Evolutionary conservation across 305 asterid genomes (phyloP), one percentile per base, ranked within the genome.

Genomic region (Rubia tinctorum): DNA sequence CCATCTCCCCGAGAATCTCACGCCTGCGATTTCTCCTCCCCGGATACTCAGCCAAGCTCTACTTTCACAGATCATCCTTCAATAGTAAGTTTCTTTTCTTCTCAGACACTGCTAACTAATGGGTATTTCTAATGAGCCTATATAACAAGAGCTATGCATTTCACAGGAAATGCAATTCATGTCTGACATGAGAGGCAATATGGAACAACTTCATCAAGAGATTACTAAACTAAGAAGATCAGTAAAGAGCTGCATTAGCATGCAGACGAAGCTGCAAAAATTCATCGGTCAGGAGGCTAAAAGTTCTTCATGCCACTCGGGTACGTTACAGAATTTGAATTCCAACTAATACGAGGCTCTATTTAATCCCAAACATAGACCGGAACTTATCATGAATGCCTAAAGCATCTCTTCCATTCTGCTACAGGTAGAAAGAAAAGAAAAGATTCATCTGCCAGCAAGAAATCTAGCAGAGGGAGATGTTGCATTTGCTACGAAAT

Each of bases 161-260:
- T 72, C 34, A 73, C 90, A 93, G 98, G 97, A 88, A 81, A 84
- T 91, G 92, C 97, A 91, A 68, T 78, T 91, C 77, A 85, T 93
- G 64, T 85, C 83, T 79, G 90, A 93, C 75, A 69, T 93, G 86
- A 90, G 88, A 82, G 88, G 91, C 68, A 91, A 91, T 44, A 90
- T 91, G 93, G 96, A 87, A 81, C 90, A 85, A 73, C 86, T 93
- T 69, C 96, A 82, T 68, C 88, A 82, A 76, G 98, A 91, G 84
- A 83, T 93, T 76, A 77, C 92, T 14, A 90, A 88, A 75, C 82
- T 93, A 67, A 81, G 92, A 70, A 88, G 84, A 80, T 84, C 96
- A 43, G 80, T 93, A 20, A 88, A 82, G 73, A 83, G 88, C 66
- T 91, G 96, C 82, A 78, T 90, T 73, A 86, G 86, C 71, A 86